Evolutionary conservation across 2,329 filamentous ascomycete genomes (phyloP).

Genomic region (Verticillium albo-atrum): DNA sequence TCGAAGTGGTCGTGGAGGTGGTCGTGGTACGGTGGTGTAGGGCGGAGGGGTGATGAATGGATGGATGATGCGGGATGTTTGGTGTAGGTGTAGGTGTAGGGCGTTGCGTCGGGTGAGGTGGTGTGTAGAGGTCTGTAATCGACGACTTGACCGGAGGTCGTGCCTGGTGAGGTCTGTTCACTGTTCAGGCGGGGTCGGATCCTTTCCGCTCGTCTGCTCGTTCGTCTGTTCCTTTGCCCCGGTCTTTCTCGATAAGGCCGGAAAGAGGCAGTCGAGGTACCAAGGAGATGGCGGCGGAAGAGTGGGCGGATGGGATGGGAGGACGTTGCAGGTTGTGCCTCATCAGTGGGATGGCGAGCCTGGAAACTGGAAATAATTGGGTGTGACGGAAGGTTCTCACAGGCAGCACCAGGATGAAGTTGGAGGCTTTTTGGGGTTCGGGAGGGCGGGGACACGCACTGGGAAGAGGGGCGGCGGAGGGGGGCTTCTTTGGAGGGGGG

Average conservation of each 20-base stretch:
- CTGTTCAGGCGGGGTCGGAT: background rate
- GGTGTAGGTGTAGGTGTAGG: background rate
- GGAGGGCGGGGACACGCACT: background rate
- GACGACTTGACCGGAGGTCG: background rate
- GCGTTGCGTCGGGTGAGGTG: background rate
- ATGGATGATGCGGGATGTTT: background rate
- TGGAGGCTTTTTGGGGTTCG: constrained; percentile 1
- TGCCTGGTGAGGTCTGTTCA: background rate
- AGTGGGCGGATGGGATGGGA: background rate
- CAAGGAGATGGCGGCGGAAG: background rate
- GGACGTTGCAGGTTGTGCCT: background rate
- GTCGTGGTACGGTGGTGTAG: background rate
- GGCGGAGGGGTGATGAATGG: background rate
- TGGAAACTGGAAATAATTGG: background rate
- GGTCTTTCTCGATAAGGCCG: background rate
- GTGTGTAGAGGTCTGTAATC: background rate
- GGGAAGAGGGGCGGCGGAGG: background rate
- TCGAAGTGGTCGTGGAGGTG: background rate
- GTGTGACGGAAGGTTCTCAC: background rate
- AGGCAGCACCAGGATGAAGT: background rate
- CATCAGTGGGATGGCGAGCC: background rate
- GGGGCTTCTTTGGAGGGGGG: background rate
- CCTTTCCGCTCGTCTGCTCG: background rate
- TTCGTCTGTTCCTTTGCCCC: background rate
- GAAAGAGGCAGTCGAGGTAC: background rate